Conservation (phyloP, 1,284 basidiomycete genomes). For the Cutaneotrichosporon sp. region DNA sequence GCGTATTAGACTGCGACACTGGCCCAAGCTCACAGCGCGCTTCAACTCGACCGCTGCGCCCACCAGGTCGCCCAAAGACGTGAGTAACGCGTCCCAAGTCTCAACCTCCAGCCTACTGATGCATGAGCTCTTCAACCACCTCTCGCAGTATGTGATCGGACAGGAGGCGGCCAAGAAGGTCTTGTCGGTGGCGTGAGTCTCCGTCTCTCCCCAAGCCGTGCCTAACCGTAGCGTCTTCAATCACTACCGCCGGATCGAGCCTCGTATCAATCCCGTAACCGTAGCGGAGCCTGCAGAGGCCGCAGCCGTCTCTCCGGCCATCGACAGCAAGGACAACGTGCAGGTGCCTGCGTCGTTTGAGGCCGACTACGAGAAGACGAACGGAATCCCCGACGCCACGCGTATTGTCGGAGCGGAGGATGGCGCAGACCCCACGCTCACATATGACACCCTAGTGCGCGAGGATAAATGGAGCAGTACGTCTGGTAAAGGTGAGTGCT, state of each 20-base stretch:
- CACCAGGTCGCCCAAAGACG: slow-evolving; percentile 23
- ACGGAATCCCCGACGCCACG: slow-evolving; percentile 32
- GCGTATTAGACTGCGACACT: slow-evolving; percentile 12
- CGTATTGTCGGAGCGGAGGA: slow-evolving; percentile 33
- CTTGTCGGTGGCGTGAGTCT: slow-evolving; percentile 77
- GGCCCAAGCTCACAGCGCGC: slow-evolving; percentile 9
- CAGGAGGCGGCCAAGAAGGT: slow-evolving; percentile 91
- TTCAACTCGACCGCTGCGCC: slow-evolving; percentile 13
- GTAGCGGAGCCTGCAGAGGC: slow-evolving; percentile 36
- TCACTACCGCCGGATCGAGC: slow-evolving; percentile 71
- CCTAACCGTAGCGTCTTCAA: slow-evolving; percentile 73
- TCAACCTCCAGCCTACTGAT: background rate
- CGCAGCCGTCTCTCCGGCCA: background rate
- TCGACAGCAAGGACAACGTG: slow-evolving; percentile 12
- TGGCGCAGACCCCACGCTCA: slow-evolving; percentile 43
- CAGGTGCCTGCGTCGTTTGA: slow-evolving; percentile 28
- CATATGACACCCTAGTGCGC: slow-evolving; percentile 37
- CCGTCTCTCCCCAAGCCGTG: background rate
- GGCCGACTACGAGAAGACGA: slow-evolving; percentile 31
- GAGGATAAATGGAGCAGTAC: slow-evolving; percentile 45
- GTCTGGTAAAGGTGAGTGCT: slow-evolving; percentile 19
- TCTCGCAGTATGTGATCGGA: slow-evolving; percentile 87
- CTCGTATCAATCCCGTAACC: slow-evolving; percentile 55
- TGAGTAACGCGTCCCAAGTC: slow-evolving; percentile 1
- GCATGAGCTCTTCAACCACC: slow-evolving; percentile 72